Conservation (phyloP, 805 yeast species). For the Komagataella ulmi region DNA sequence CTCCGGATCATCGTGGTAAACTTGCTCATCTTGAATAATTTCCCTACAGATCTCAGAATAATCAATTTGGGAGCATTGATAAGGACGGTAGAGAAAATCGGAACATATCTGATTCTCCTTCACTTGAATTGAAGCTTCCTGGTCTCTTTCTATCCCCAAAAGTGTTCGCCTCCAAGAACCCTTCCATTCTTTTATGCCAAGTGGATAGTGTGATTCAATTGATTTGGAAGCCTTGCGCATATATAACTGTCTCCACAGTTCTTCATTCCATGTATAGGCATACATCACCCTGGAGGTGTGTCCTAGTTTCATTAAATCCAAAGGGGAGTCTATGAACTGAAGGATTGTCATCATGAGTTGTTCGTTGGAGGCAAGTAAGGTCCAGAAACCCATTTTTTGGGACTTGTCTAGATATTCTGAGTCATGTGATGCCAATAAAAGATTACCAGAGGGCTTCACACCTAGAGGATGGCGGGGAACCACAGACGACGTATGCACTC, state of each 20-base stretch:
- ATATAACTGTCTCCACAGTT: slow-evolving; percentile 62
- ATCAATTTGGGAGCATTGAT: slow-evolving; percentile 63
- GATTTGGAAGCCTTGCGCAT: slow-evolving; percentile 12
- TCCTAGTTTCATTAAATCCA: slow-evolving; percentile 37
- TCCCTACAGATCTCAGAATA: slow-evolving; percentile 35
- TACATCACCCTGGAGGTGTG: slow-evolving; percentile 54
- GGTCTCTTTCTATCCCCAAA: slow-evolving; percentile 18
- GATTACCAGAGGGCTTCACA: slow-evolving; percentile 67
- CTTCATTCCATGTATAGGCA: slow-evolving; percentile 67
- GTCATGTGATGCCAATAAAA: slow-evolving; percentile 21
- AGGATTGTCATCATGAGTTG: slow-evolving; percentile 46
- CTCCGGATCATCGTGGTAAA: slow-evolving; percentile 7
- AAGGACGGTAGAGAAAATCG: slow-evolving; percentile 72
- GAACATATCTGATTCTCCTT: slow-evolving; percentile 46
- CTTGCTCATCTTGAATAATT: slow-evolving; percentile 32
- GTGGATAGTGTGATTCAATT: slow-evolving; percentile 11
- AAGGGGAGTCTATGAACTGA: slow-evolving; percentile 29
- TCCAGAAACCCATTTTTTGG: slow-evolving; percentile 2
- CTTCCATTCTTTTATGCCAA: slow-evolving; percentile 34
- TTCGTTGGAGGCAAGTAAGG: slow-evolving; percentile 24
- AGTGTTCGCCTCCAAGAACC: slow-evolving; percentile 76
- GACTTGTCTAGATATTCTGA: slow-evolving; percentile 4
- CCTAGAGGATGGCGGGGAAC: slow-evolving; percentile 53
- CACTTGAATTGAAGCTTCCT: slow-evolving; percentile 32
- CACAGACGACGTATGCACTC: background rate